Evolutionary conservation across 495 filamentous ascomycete genomes (phyloP).

Genomic region (Hyaloscypha hepaticicola): DNA sequence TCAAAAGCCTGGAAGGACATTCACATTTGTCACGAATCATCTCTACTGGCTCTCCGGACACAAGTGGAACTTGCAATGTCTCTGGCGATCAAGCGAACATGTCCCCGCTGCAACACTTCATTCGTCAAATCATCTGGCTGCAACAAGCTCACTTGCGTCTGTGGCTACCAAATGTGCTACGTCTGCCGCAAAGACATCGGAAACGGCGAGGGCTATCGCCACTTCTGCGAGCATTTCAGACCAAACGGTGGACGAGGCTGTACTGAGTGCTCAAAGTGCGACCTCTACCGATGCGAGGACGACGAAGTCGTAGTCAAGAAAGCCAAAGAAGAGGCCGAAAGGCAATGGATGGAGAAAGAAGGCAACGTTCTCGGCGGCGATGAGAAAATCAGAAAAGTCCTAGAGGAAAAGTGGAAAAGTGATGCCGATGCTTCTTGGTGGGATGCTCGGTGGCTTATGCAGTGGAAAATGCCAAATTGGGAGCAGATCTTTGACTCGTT

Average conservation of each 20-base stretch:
- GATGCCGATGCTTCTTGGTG: slow-evolving; percentile 21
- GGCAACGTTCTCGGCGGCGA: slow-evolving; percentile 46
- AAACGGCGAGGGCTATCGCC: slow-evolving; percentile 69
- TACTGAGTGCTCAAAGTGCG: slow-evolving; percentile 78
- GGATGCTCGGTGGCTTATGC: slow-evolving; percentile 29
- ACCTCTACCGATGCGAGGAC: slow-evolving; percentile 85
- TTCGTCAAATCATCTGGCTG: slow-evolving; percentile 93
- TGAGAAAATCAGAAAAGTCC: slow-evolving; percentile 40
- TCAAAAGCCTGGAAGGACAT: slow-evolving; percentile 65
- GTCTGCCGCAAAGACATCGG: slow-evolving; percentile 69
- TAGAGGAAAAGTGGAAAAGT: slow-evolving; percentile 30
- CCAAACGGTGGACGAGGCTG: slow-evolving; percentile 69
- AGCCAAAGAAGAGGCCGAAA: slow-evolving; percentile 78
- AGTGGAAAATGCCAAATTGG: slow-evolving; percentile 40
- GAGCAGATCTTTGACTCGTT: slow-evolving; percentile 46
- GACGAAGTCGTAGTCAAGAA: slow-evolving; percentile 72
- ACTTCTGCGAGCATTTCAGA: slow-evolving; percentile 97
- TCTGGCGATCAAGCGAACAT: slow-evolving; percentile 91
- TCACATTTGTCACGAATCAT: slow-evolving; percentile 78
- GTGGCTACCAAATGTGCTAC: slow-evolving; percentile 97
- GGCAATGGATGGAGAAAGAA: slow-evolving; percentile 73
- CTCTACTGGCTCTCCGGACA: slow-evolving; percentile 77
- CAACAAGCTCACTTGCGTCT: slow-evolving; percentile 97
- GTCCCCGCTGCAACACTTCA: slow-evolving; percentile 81
- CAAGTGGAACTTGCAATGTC: slow-evolving; percentile 90